Evolutionary conservation across 2,329 filamentous ascomycete species (phyloP).

Genomic region (Cordyceps sp.): DNA sequence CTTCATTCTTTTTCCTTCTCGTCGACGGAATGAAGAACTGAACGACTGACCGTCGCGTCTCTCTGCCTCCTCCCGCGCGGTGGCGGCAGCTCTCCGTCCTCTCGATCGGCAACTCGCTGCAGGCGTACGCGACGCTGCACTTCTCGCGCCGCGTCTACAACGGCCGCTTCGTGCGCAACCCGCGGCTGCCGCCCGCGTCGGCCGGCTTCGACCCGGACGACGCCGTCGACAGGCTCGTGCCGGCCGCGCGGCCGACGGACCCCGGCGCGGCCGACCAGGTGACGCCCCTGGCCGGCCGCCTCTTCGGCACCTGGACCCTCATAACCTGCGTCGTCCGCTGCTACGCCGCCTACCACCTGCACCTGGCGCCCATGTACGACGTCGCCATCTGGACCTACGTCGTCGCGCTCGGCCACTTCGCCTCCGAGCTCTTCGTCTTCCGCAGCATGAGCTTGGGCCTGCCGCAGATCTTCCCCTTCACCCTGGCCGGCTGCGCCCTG

Average conservation of each 20-base stretch:
- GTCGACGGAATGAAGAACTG: not conserved
- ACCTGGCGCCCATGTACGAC: conserved; percentile 57
- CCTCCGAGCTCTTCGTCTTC: conserved; percentile 66
- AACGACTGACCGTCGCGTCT: not conserved
- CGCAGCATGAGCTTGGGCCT: conserved; percentile 51
- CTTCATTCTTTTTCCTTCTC: not conserved
- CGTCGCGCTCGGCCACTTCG: conserved; percentile 63
- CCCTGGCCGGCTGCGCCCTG: conserved; percentile 30
- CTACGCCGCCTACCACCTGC: conserved; percentile 72
- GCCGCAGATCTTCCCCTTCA: conserved; percentile 38
- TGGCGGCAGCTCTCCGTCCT: conserved; percentile 66
- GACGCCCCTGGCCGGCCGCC: conserved; percentile 59
- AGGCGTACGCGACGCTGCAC: conserved; percentile 64
- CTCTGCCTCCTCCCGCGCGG: no score
- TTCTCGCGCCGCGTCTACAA: conserved; percentile 83
- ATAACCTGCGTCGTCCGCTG: conserved; percentile 60
- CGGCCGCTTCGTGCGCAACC: conserved; percentile 39
- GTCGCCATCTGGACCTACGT: conserved; percentile 69
- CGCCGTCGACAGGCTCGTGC: conserved; percentile 32
- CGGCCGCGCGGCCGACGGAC: conserved; percentile 21
- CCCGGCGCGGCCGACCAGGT: conserved; percentile 39
- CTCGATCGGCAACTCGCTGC: conserved; percentile 69
- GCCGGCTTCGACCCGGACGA: conserved; percentile 32
- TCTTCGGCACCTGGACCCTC: conserved; percentile 81
- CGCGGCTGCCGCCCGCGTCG: conserved; percentile 22